A percentile compares a stretch with the other conserved stretches of the same genome.
Conservation (phyloP, 257 asterid species). For the Jaltomata sinuosa region DNA sequence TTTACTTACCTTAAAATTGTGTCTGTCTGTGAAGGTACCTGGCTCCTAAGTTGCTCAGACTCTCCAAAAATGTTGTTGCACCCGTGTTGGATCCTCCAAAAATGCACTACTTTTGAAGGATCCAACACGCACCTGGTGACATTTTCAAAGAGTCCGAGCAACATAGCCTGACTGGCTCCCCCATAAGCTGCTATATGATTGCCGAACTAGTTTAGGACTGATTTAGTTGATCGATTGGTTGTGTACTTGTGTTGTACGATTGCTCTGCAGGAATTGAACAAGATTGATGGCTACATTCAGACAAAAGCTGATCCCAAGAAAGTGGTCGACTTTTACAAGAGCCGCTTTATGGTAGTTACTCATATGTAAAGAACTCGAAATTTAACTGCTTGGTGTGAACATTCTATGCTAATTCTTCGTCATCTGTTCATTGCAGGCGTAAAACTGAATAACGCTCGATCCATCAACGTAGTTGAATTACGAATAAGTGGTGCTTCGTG, state of each 20-base stretch:
- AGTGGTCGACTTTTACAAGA: constrained; percentile 23
- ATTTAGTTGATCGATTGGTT: background rate
- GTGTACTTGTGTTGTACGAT: background rate
- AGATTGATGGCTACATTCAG: constrained; percentile 49
- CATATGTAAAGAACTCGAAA: background rate
- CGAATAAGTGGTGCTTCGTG: background rate
- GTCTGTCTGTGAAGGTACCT: background rate
- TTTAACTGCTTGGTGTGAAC: background rate
- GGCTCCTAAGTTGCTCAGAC: too few species aligned
- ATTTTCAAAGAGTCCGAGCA: too few species aligned
- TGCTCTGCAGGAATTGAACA: constrained; percentile 40
- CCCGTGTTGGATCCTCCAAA: too few species aligned
- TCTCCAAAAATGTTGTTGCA: too few species aligned
- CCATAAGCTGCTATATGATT: background rate
- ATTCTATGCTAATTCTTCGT: background rate
- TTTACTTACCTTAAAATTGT: background rate
- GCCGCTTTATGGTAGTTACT: constrained; percentile 21
- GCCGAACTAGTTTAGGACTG: background rate
- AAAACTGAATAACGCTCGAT: background rate
- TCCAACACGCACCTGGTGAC: too few species aligned
- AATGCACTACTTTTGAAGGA: too few species aligned
- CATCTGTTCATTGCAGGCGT: background rate
- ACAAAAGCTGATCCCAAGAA: constrained; percentile 49
- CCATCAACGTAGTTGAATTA: background rate
- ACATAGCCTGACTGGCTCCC: too few species aligned